These are phyloP conservation scores for Lagenidium giganteum DNA, from an alignment of 352 stramenopile species.

Conservation along the genomic window DNA sequence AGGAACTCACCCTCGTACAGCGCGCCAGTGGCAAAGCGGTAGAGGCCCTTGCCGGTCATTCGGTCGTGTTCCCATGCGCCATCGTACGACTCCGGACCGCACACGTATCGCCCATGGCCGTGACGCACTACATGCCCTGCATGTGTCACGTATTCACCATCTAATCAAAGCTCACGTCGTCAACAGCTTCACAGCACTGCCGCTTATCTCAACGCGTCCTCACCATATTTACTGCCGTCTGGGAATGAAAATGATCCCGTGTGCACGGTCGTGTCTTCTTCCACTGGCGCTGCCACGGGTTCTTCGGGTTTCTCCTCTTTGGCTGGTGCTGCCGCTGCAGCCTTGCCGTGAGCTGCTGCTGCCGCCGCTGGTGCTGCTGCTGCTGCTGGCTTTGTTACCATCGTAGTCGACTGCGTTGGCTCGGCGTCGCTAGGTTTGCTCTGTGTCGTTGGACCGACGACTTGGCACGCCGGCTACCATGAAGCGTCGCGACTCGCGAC, in stretches of 20 bases:
- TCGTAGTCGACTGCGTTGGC: slow-evolving; percentile 1
- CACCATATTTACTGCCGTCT: slow-evolving; percentile 60
- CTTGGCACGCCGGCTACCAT: too few species aligned
- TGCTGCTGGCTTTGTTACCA: slow-evolving; percentile 21
- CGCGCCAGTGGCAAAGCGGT: slow-evolving; percentile 62
- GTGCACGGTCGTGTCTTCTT: slow-evolving; percentile 35
- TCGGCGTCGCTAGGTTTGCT: neutral
- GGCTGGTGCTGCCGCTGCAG: slow-evolving; percentile 7
- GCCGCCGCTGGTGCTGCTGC: neutral
- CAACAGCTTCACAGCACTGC: too few species aligned
- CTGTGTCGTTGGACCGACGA: too few species aligned
- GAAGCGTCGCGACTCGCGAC: too few species aligned
- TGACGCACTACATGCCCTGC: slow-evolving; percentile 44
- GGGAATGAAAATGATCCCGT: slow-evolving; percentile 59
- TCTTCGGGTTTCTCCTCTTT: slow-evolving; percentile 28
- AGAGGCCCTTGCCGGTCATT: slow-evolving; percentile 65
- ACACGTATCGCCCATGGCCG: slow-evolving; percentile 37
- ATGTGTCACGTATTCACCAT: slow-evolving; percentile 36
- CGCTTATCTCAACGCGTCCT: slow-evolving; percentile 1
- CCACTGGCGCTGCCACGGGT: slow-evolving; percentile 4
- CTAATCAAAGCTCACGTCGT: slow-evolving; percentile 6
- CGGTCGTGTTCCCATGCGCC: slow-evolving; percentile 55
- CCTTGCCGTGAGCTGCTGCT: too few species aligned
- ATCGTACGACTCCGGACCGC: slow-evolving; percentile 58
- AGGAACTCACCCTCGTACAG: slow-evolving; percentile 75